Conservation (phyloP, 208 protist species). For the Leishmania martiniquensis region DNA sequence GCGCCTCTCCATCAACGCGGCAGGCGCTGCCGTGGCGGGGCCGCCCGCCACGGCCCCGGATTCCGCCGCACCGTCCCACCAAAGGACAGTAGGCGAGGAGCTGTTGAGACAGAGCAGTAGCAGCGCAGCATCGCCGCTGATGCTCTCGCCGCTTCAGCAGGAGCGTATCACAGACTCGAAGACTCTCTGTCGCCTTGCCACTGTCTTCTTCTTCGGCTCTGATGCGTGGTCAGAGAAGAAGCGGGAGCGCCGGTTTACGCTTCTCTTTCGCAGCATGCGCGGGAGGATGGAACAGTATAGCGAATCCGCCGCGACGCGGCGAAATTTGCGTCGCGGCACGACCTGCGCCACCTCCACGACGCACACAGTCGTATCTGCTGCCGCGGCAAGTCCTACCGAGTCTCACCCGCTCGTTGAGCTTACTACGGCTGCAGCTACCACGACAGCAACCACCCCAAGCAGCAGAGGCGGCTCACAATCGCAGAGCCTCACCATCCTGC, state of each 20-base stretch:
- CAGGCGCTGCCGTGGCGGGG: not conserved
- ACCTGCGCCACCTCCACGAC: slow-evolving; percentile 9
- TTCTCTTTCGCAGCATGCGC: slow-evolving; percentile 42
- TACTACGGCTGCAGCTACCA: not conserved
- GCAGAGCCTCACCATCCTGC: slow-evolving; percentile 16
- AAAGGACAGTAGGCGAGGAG: not conserved
- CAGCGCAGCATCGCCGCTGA: not conserved
- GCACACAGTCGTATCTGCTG: slow-evolving; percentile 6
- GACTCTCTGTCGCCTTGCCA: slow-evolving; percentile 59
- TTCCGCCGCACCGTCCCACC: not conserved
- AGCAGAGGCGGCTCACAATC: slow-evolving; percentile 17
- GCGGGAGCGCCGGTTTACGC: slow-evolving; percentile 32
- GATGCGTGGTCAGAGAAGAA: slow-evolving; percentile 37
- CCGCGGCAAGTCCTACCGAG: slow-evolving; percentile 7
- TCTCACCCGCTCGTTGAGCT: slow-evolving; percentile 7
- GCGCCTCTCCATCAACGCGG: not conserved
- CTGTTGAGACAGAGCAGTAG: not conserved
- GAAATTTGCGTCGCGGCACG: slow-evolving; percentile 29
- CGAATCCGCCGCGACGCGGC: slow-evolving; percentile 34
- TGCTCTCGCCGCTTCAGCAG: not conserved
- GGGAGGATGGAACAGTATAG: slow-evolving; percentile 32
- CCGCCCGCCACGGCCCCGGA: not conserved
- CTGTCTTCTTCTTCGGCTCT: slow-evolving; percentile 74
- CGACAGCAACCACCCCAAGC: slow-evolving; percentile 3
- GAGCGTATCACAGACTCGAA: slow-evolving; percentile 29